These are phyloP conservation scores for Tricharina praecox DNA, from an alignment of 495 filamentous ascomycete genomes.

Conservation along the genomic window DNA sequence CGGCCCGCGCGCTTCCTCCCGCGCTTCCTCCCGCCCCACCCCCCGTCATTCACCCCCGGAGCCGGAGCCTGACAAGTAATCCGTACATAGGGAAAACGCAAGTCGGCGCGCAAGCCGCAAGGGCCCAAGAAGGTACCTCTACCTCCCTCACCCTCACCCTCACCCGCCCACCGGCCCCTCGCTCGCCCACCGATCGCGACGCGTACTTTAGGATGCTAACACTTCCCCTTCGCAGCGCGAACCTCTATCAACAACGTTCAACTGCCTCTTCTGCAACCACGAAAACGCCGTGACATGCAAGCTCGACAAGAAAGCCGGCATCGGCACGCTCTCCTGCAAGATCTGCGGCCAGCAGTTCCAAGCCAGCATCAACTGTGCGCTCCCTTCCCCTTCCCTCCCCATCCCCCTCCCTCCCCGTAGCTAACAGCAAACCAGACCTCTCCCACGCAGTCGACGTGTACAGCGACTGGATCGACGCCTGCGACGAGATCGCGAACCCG, in stretches of 20 bases:
- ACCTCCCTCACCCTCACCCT: constrained; percentile 7
- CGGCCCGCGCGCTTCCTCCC: background rate
- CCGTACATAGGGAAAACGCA: constrained; percentile 77
- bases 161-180: constrained; percentile 3
- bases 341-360: constrained; percentile 87
- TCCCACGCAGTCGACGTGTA: constrained; percentile 88
- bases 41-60: background rate
- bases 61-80: no score
- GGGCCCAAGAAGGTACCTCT: constrained; percentile 60
- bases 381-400: background rate
- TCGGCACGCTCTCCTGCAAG: constrained; percentile 74
- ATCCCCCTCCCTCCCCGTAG: background rate
- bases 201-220: constrained; percentile 3
- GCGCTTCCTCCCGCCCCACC: background rate
- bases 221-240: constrained; percentile 47
- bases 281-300: constrained; percentile 78
- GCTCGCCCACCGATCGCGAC: constrained; percentile 2
- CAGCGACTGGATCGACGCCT: constrained; percentile 95
- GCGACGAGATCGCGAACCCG: constrained; percentile 60
- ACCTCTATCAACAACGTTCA: constrained; percentile 70
- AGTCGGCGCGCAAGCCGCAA: constrained; percentile 69
- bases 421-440: constrained; percentile 40
- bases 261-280: constrained; percentile 97
- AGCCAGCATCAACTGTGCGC: constrained; percentile 69
- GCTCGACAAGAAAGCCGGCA: constrained; percentile 75